These are phyloP conservation scores for Trypanosoma lewisi DNA, from an alignment of 208 protist species.

Conservation along the genomic window DNA sequence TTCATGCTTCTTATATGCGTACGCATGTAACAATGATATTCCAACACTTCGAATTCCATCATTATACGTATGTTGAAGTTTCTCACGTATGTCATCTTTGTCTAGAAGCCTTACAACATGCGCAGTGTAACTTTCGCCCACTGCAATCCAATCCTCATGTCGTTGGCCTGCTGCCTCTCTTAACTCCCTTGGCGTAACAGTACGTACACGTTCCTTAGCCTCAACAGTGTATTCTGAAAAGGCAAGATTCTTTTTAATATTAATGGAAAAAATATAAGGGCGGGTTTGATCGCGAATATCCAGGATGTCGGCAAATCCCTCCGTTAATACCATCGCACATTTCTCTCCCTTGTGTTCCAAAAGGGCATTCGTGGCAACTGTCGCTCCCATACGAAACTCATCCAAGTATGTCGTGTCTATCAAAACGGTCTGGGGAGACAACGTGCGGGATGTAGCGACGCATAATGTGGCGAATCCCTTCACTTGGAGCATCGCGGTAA, in stretches of 20 bases:
- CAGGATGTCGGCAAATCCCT: slow-evolving; percentile 93
- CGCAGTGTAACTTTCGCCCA: slow-evolving; percentile 67
- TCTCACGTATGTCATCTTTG: slow-evolving; percentile 33
- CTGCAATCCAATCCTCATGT: slow-evolving; percentile 46
- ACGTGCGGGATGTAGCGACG: slow-evolving; percentile 36
- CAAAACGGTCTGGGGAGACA: slow-evolving; percentile 28
- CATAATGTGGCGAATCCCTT: slow-evolving; percentile 93
- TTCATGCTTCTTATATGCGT: slow-evolving; percentile 90
- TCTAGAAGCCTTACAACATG: slow-evolving; percentile 68
- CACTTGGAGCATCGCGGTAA: slow-evolving; percentile 94
- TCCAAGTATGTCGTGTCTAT: slow-evolving; percentile 78
- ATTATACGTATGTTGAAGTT: slow-evolving; percentile 51
- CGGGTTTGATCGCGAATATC: slow-evolving; percentile 92
- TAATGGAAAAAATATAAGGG: slow-evolving; percentile 93
- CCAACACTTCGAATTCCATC: slow-evolving; percentile 83
- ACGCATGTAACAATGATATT: slow-evolving; percentile 94
- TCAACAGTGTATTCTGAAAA: slow-evolving; percentile 84
- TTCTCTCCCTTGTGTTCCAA: slow-evolving; percentile 93
- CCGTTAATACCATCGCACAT: slow-evolving; percentile 89
- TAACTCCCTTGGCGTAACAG: slow-evolving; percentile 42
- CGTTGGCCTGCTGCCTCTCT: slow-evolving; percentile 16
- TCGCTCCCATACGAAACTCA: slow-evolving; percentile 95
- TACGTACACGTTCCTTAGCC: slow-evolving; percentile 88
- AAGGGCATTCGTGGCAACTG: slow-evolving; percentile 96
- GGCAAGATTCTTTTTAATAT: slow-evolving; percentile 83